Percentiles rank a stretch among this genome's conserved stretches.
phyloP scores from a whole-genome alignment of 2,329 filamentous ascomycete species.

The Tolypocladium sp. region DNA sequence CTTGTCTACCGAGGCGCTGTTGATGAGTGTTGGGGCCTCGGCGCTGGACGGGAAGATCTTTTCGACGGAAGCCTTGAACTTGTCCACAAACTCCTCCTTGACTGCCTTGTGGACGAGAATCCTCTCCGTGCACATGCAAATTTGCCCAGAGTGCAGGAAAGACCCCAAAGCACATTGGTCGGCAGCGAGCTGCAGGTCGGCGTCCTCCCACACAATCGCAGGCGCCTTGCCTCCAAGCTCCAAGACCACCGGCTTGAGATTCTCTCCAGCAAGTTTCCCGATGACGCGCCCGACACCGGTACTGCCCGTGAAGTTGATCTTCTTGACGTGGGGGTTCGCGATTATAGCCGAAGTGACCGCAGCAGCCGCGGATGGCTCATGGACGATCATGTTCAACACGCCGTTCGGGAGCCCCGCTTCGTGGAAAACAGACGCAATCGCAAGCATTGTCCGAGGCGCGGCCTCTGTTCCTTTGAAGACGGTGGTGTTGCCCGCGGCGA shows the following conservation, averaged over 20 bases:
- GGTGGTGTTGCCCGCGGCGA: slow-evolving; percentile 71
- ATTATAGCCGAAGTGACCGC: slow-evolving; percentile 60
- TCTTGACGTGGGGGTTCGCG: slow-evolving; percentile 57
- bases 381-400: slow-evolving; percentile 63
- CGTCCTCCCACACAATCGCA: slow-evolving; percentile 72
- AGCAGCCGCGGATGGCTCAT: slow-evolving; percentile 56
- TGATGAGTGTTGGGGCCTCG: slow-evolving; percentile 62
- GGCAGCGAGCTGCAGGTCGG: slow-evolving; percentile 65
- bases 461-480: slow-evolving; percentile 65
- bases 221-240: slow-evolving; percentile 79
- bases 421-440: slow-evolving; percentile 53
- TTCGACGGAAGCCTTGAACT: slow-evolving; percentile 28
- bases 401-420: slow-evolving; percentile 71
- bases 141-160: slow-evolving; percentile 67
- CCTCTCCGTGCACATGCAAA: slow-evolving; percentile 79
- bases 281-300: slow-evolving; percentile 67
- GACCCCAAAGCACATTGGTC: slow-evolving; percentile 58
- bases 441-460: slow-evolving; percentile 54
- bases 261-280: slow-evolving; percentile 57
- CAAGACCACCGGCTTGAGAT: slow-evolving; percentile 70
- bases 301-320: slow-evolving; percentile 81
- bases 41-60: slow-evolving; percentile 43
- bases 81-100: slow-evolving; percentile 34
- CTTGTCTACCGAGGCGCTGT: slow-evolving; percentile 54
- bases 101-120: slow-evolving; percentile 50